Evolutionary conservation across 2,329 filamentous ascomycete species (phyloP).

Genomic region (Gnomoniopsis sp.): DNA sequence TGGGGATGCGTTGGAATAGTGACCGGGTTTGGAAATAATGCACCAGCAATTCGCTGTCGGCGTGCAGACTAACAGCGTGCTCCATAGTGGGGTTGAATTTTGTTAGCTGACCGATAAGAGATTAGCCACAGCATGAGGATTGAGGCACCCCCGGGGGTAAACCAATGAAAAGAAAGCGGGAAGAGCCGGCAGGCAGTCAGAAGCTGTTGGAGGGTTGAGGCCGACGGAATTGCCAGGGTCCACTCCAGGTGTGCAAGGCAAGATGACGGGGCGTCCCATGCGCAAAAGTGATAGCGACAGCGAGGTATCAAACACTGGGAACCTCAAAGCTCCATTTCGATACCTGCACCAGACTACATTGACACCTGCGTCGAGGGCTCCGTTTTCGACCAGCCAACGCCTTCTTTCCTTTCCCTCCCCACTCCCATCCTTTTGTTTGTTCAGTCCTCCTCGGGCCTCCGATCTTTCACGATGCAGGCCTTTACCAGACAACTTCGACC

Average conservation of each 20-base stretch:
- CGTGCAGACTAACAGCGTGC: neutral
- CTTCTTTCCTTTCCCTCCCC: neutral
- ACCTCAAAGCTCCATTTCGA: no score
- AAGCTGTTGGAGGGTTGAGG: neutral
- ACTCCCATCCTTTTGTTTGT: neutral
- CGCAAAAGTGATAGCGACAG: neutral
- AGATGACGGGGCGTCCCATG: neutral
- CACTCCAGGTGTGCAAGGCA: slow-evolving; percentile 2
- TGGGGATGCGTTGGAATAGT: no score
- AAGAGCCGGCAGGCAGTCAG: neutral
- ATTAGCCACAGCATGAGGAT: no score
- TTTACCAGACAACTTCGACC: slow-evolving; percentile 68
- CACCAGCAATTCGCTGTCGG: neutral
- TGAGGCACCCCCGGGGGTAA: no score
- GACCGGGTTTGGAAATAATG: neutral
- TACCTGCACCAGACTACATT: slow-evolving; percentile 6
- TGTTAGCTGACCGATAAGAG: slow-evolving; percentile 3
- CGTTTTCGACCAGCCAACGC: slow-evolving; percentile 12
- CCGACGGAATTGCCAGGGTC: neutral
- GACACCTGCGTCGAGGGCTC: neutral
- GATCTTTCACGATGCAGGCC: slow-evolving; percentile 71
- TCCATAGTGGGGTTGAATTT: slow-evolving; percentile 13
- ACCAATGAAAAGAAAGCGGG: neutral
- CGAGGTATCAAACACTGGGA: neutral
- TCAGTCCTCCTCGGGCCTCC: slow-evolving; percentile 4